Base-by-base conservation (phyloP, 1,284 basidiomycete species). In the Ceratobasidium sp. region DNA sequence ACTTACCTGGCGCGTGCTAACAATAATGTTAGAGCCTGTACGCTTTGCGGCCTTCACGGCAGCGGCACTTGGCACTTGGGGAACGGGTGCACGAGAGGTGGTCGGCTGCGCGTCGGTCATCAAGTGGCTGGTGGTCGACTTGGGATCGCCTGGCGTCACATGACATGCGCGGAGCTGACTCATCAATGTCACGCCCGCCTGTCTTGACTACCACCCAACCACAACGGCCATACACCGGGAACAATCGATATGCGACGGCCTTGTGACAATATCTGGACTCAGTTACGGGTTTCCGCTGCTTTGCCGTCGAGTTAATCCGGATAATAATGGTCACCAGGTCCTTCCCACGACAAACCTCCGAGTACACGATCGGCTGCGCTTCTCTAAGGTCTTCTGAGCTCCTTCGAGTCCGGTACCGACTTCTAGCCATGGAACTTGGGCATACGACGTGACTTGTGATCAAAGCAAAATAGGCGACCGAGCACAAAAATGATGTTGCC, bases 11-110 rank as follows among this genome's bases (percentile, higher is more conserved):
- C 88, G 86, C 6, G 87, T 83, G 73, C 87, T 95, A 76, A 96
- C 88, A 43, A 96, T 86, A 76, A 97, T 93, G 75, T 94, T 91
- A 77, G 91, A 93, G 5, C 92, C 91, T 51, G 86, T 59, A 6
- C 51, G 52, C 15, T 76, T 71, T 37, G 62, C 37, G 1, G 75
- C 77, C 29, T 76, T 76, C 15, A 40, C 61, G 9, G 66, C 68
- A 11, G 73, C 46, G 29, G 77, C 61, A 32, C 57, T 44, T 17
- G 37, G 22, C 19, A 17, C 32, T 25, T 40, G 34, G 19, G 71
- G 19, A 22, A 32, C 40, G 3, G 59, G 25, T 4, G 56, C 37
- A 25, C 57, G 57, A 37, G 44, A 32, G 2, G 65, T 46, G 2
- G 44, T 25, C 2, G 68, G 15, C 34, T 13, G 57, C 61, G 59